Evolutionary conservation across 2,329 filamentous ascomycete species (phyloP).

Genomic region (Sclerotinia trifoliorum): DNA sequence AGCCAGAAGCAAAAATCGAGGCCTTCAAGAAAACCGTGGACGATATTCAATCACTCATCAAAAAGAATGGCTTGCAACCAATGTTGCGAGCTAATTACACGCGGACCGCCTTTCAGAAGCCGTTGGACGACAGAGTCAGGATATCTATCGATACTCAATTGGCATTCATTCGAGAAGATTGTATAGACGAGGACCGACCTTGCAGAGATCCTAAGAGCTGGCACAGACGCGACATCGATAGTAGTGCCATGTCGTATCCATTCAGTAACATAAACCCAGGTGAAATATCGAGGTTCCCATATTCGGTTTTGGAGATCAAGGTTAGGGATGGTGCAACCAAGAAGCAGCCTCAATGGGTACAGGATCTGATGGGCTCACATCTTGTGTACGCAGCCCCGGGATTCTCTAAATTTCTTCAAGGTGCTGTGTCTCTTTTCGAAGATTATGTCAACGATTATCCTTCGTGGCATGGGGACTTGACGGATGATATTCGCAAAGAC

Average conservation of each 20-base stretch:
- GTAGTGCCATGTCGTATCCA: slow-evolving; percentile 76
- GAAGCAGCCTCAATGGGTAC: slow-evolving; percentile 80
- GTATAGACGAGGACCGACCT: slow-evolving; percentile 77
- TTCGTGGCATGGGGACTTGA: slow-evolving; percentile 91
- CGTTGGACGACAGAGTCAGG: slow-evolving; percentile 82
- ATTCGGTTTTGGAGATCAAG: slow-evolving; percentile 90
- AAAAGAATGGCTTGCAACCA: slow-evolving; percentile 74
- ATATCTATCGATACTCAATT: slow-evolving; percentile 92
- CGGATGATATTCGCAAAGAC: slow-evolving; percentile 90
- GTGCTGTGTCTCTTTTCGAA: slow-evolving; percentile 87
- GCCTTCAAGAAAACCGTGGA: slow-evolving; percentile 69
- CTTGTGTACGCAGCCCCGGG: slow-evolving; percentile 84
- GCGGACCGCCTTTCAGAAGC: slow-evolving; percentile 94
- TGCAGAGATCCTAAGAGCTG: slow-evolving; percentile 86
- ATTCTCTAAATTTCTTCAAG: slow-evolving; percentile 97
- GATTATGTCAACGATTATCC: slow-evolving; percentile 94
- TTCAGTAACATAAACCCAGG: slow-evolving; percentile 86
- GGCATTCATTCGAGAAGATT: slow-evolving; percentile 77
- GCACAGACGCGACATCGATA: slow-evolving; percentile 90
- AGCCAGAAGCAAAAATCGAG: slow-evolving; percentile 63
- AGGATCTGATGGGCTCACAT: slow-evolving; percentile 89
- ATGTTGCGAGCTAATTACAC: slow-evolving; percentile 89
- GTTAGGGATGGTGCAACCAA: slow-evolving; percentile 63
- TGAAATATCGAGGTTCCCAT: slow-evolving; percentile 88
- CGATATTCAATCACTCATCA: slow-evolving; percentile 77